Percentiles rank a stretch among this genome's conserved stretches.
phyloP scores from a whole-genome alignment of 169 alveolate genomes.

The Eimeria necatrix region DNA sequence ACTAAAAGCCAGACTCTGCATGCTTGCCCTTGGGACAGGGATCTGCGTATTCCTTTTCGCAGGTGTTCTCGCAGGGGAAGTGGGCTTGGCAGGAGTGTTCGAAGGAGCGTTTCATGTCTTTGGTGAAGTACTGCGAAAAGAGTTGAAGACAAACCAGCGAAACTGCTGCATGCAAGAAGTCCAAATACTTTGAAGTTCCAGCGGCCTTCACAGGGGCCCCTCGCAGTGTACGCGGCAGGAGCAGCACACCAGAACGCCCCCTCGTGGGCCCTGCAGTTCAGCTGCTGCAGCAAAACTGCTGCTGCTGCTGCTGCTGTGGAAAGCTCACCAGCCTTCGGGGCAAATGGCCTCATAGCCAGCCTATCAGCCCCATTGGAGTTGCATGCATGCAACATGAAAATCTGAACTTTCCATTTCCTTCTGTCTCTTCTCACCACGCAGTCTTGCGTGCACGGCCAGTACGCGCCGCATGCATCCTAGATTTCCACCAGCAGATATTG shows the following conservation, averaged over 20 bases:
- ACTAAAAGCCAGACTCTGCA: neutral
- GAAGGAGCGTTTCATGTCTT: conserved; percentile 62
- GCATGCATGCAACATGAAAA: neutral
- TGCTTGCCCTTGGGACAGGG: conserved; percentile 62
- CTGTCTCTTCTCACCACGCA: conserved; percentile 42
- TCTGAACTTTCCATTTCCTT: neutral
- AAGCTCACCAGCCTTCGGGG: conserved; percentile 74
- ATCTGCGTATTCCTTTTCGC: conserved; percentile 65
- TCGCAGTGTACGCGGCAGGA: conserved; percentile 2
- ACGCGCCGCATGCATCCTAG: conserved; percentile 40
- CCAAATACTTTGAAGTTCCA: conserved; percentile 63
- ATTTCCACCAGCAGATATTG: neutral
- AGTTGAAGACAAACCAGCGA: neutral
- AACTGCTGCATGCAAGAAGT: neutral
- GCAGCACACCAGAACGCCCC: conserved; percentile 40
- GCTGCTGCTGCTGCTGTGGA: neutral
- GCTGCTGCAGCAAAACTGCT: neutral
- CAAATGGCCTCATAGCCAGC: conserved; percentile 54
- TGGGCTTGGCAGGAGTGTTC: conserved; percentile 38
- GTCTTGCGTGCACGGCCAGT: conserved; percentile 73
- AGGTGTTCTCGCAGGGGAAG: conserved; percentile 73
- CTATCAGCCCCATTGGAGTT: neutral
- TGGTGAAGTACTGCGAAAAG: conserved; percentile 55
- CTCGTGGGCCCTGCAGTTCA: neutral
- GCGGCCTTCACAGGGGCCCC: conserved; percentile 46